Evolutionary conservation across 805 yeast species (phyloP).

Genomic region (Teunomyces pallodes): DNA sequence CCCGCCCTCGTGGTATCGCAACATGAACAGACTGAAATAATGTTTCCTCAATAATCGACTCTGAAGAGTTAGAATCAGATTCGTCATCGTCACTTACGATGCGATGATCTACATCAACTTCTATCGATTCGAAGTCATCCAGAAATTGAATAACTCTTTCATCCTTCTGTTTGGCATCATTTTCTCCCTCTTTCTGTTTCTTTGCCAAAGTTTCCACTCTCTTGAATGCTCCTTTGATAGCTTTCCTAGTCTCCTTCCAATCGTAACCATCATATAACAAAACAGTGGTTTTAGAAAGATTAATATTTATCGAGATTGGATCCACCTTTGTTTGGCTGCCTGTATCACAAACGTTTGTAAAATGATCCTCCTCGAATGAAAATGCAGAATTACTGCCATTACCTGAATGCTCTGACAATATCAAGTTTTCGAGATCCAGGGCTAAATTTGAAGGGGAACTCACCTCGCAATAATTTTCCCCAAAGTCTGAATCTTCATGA

Average conservation of each 20-base stretch:
- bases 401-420: slow-evolving; percentile 10
- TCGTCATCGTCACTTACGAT: background rate
- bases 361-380: slow-evolving; percentile 27
- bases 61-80: slow-evolving; percentile 3
- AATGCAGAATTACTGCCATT: slow-evolving; percentile 5
- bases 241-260: slow-evolving; percentile 74
- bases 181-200: slow-evolving; percentile 32
- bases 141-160: background rate
- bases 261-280: slow-evolving; percentile 87
- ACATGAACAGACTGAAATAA: slow-evolving; percentile 80
- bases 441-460: slow-evolving; percentile 11
- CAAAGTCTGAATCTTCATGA: background rate
- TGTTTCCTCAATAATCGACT: slow-evolving; percentile 39
- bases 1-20: slow-evolving; percentile 48
- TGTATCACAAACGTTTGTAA: slow-evolving; percentile 6
- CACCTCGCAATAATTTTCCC: slow-evolving; percentile 3
- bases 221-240: slow-evolving; percentile 63
- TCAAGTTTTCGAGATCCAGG: slow-evolving; percentile 25
- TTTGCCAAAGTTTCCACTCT: slow-evolving; percentile 46
- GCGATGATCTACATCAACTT: background rate
- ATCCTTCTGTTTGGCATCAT: slow-evolving; percentile 6
- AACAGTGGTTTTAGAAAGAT: slow-evolving; percentile 39
- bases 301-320: slow-evolving; percentile 29
- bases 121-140: background rate
- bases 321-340: slow-evolving; percentile 8